These are phyloP conservation scores for Phytophthora chlamydospora DNA, from an alignment of 352 stramenopile genomes.

Conservation along the genomic window DNA sequence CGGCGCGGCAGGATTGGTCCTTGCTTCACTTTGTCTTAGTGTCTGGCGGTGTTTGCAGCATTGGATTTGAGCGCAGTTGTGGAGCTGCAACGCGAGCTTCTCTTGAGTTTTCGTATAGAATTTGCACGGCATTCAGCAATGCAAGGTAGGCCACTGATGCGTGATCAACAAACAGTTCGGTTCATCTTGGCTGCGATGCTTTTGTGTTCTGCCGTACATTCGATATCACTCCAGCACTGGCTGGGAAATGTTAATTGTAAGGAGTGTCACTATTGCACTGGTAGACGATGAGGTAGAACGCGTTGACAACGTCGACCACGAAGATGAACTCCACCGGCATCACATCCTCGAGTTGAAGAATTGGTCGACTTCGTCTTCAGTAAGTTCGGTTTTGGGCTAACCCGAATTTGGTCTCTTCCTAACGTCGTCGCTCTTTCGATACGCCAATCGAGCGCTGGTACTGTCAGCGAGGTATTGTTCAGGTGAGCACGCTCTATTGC, in stretches of 20 bases:
- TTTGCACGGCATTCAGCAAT: slow-evolving; percentile 1
- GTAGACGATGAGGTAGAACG: background rate
- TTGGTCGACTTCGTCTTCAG: too few species aligned
- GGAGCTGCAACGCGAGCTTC: background rate
- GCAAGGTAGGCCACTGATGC: background rate
- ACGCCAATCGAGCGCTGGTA: too few species aligned
- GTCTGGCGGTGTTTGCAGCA: slow-evolving; percentile 3
- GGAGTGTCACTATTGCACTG: background rate
- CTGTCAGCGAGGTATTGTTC: too few species aligned
- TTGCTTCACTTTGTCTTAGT: background rate
- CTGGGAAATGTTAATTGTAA: slow-evolving; percentile 3
- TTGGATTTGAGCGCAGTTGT: background rate
- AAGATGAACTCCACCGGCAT: slow-evolving; percentile 10
- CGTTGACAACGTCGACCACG: slow-evolving; percentile 18
- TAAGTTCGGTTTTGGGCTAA: too few species aligned
- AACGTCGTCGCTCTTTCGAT: too few species aligned
- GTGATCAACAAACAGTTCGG: background rate
- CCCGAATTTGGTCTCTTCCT: too few species aligned
- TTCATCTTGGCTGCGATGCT: background rate
- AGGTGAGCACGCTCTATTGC: too few species aligned
- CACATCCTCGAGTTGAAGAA: slow-evolving; percentile 9
- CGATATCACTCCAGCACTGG: background rate
- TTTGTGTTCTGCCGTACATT: background rate
- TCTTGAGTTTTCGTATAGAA: background rate
- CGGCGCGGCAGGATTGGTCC: background rate